Percentiles rank a stretch among this genome's conserved stretches.
Conservation (phyloP, 2,329 filamentous ascomycete genomes). For the Sporothrix dimorphospora region DNA sequence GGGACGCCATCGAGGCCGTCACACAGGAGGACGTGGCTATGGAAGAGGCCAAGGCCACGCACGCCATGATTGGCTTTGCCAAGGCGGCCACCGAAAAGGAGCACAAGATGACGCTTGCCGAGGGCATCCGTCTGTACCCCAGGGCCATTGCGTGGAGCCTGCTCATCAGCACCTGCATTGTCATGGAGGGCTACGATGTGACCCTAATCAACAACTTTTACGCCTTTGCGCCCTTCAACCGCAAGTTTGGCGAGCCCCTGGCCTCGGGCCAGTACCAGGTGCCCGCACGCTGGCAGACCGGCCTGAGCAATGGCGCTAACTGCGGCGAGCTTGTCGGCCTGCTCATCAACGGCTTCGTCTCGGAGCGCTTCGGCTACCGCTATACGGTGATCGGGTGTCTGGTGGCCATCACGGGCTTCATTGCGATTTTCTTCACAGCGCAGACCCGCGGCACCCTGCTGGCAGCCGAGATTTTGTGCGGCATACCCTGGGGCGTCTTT, state of each 20-base stretch:
- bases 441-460: conserved; percentile 61
- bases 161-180: conserved; percentile 86
- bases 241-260: conserved; percentile 57
- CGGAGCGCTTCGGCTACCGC: conserved; percentile 69
- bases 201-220: conserved; percentile 80
- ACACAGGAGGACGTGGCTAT: conserved; percentile 18
- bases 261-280: conserved; percentile 54
- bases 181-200: conserved; percentile 90
- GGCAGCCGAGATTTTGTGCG: conserved; percentile 64
- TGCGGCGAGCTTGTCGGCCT: conserved; percentile 69
- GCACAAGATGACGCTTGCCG: conserved; percentile 70
- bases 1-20: neutral
- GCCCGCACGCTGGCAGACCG: conserved; percentile 65
- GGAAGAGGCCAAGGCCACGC: conserved; percentile 27
- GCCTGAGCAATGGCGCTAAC: conserved; percentile 58
- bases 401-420: conserved; percentile 57
- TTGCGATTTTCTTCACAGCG: conserved; percentile 67
- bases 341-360: conserved; percentile 66
- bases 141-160: conserved; percentile 85
- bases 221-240: conserved; percentile 54
- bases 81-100: conserved; percentile 61
- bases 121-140: conserved; percentile 81
- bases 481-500: conserved; percentile 53
- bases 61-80: conserved; percentile 48
- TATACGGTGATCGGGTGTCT: conserved; percentile 65